These are phyloP conservation scores for Starmerella khaoyaiensis DNA, from an alignment of 805 yeast species.

Conservation along the genomic window DNA sequence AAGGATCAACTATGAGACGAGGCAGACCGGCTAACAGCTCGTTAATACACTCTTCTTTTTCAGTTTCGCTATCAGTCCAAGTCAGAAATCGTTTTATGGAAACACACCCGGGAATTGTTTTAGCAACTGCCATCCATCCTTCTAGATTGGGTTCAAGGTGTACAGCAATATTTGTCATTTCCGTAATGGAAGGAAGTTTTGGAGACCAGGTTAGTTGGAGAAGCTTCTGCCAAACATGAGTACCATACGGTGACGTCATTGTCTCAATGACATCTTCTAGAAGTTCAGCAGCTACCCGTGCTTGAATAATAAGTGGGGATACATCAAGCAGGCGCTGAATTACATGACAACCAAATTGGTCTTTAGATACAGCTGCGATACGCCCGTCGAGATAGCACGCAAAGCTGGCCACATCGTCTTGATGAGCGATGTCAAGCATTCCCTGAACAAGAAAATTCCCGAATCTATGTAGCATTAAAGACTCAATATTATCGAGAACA, in stretches of 20 bases:
- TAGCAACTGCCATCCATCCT: constrained; percentile 16
- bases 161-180: constrained; percentile 16
- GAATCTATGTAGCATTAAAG: constrained; percentile 31
- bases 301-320: constrained; percentile 23
- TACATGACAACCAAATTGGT: constrained; percentile 34
- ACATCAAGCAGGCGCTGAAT: constrained; percentile 32
- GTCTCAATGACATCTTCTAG: constrained; percentile 25
- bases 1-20: constrained; percentile 7
- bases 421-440: constrained; percentile 26
- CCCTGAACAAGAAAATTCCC: constrained; percentile 34
- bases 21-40: constrained; percentile 8
- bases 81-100: constrained; percentile 15
- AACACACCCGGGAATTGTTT: constrained; percentile 16
- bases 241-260: constrained; percentile 31
- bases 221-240: constrained; percentile 36
- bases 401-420: constrained; percentile 25
- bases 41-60: constrained; percentile 12
- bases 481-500: constrained; percentile 23
- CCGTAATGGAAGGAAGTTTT: constrained; percentile 16
- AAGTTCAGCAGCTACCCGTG: constrained; percentile 30
- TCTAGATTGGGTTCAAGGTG: constrained; percentile 2
- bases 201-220: constrained; percentile 28
- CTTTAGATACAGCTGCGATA: constrained; percentile 26
- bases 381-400: constrained; percentile 24
- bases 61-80: constrained; percentile 4